phyloP scores from a whole-genome alignment of 2,329 filamentous ascomycete species.

The Aspergillus floridensis region DNA sequence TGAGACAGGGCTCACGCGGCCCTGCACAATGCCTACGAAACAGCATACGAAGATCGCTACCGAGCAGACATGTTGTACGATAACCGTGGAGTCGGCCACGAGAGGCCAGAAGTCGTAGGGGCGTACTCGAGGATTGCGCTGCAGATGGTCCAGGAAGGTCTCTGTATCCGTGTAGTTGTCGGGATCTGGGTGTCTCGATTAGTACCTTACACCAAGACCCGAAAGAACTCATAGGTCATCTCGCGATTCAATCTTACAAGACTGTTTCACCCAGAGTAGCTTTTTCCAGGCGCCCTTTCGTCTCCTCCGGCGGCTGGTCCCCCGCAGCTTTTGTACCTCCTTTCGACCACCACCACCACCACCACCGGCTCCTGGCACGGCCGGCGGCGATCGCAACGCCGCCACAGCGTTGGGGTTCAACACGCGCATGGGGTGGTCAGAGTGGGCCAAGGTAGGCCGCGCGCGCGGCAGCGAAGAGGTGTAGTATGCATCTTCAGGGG shows the following conservation, averaged over 20 bases:
- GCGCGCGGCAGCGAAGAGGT: constrained; percentile 59
- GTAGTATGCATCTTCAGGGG: constrained; percentile 80
- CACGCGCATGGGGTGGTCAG: constrained; percentile 36
- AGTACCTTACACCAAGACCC: neutral
- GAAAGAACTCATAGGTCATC: no score
- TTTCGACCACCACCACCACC: constrained; percentile 35
- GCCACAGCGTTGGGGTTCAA: constrained; percentile 42
- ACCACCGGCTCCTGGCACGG: constrained; percentile 37
- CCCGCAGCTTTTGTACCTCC: constrained; percentile 52
- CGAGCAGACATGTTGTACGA: constrained; percentile 93
- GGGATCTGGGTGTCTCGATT: constrained; percentile 60
- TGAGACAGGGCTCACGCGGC: constrained; percentile 83
- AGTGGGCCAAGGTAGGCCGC: constrained; percentile 38
- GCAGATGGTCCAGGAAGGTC: constrained; percentile 92
- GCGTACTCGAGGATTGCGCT: constrained; percentile 87
- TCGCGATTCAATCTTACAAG: constrained; percentile 57
- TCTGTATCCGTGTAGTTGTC: constrained; percentile 98
- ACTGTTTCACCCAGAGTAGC: constrained; percentile 95
- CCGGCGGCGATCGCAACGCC: constrained; percentile 42
- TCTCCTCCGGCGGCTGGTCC: constrained; percentile 64
- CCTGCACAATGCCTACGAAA: constrained; percentile 85
- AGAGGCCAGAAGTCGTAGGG: constrained; percentile 98
- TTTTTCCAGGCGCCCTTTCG: constrained; percentile 86
- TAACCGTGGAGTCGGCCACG: constrained; percentile 90
- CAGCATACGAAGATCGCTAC: constrained; percentile 93